Conservation (phyloP, 2,329 filamentous ascomycete genomes). For the Trichoderma citrinoviride region DNA sequence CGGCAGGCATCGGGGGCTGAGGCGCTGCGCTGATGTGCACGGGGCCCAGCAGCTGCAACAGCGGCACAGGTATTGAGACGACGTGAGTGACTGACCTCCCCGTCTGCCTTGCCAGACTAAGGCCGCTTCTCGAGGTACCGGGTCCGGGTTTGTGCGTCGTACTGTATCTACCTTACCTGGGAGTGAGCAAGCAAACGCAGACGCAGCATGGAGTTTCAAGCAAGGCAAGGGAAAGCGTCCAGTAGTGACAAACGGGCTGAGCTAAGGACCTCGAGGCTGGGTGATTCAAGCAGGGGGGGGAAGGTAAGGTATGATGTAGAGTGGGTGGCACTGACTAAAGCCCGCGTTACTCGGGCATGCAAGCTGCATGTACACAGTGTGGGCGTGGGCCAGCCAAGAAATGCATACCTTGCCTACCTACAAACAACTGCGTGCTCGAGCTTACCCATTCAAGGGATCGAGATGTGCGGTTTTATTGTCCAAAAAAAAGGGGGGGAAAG, state of each 20-base stretch:
- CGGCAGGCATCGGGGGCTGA: slow-evolving; percentile 42
- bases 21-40: slow-evolving; percentile 25
- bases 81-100: background rate
- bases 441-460: too few relatives aligned
- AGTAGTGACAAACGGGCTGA: slow-evolving; percentile 15
- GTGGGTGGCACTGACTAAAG: background rate
- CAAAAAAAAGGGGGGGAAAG: too few relatives aligned
- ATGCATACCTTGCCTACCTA: too few relatives aligned
- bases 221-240: background rate
- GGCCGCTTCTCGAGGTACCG: slow-evolving; percentile 8
- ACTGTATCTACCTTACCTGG: background rate
- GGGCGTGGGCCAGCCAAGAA: background rate
- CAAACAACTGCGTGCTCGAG: too few relatives aligned
- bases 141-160: slow-evolving; percentile 15
- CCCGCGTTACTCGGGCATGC: background rate
- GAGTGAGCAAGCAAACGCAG: background rate
- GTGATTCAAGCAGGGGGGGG: slow-evolving; percentile 11
- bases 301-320: slow-evolving; percentile 5
- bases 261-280: slow-evolving; percentile 14
- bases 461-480: too few relatives aligned
- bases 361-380: background rate
- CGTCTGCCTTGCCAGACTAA: background rate
- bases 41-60: slow-evolving; percentile 28
- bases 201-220: slow-evolving; percentile 14
- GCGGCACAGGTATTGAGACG: background rate